Evolutionary conservation across 139 green algal species (phyloP).

Genomic region (Chlamydomonas eustigma): DNA sequence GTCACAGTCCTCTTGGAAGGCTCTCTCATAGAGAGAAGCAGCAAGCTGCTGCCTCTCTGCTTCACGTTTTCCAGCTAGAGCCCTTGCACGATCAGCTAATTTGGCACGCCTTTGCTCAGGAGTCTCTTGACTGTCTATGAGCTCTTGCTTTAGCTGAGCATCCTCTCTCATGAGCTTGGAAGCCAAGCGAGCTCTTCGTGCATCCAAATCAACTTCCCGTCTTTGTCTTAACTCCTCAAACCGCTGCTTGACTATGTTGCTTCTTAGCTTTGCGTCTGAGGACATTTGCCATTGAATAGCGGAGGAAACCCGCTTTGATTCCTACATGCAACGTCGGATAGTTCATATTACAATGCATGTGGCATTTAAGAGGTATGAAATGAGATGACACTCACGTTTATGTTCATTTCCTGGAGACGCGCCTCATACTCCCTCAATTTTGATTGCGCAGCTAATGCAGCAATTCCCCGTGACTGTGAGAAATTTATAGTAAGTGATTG

Average conservation of each 20-base stretch:
- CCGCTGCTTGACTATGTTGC: conserved; percentile 2
- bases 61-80: conserved; percentile 37
- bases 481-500: too few species aligned
- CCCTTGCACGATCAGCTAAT: conserved; percentile 39
- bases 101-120: conserved; percentile 48
- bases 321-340: conserved; percentile 10
- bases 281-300: conserved; percentile 26
- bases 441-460: not conserved
- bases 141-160: conserved; percentile 67
- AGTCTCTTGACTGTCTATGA: conserved; percentile 49
- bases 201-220: conserved; percentile 34
- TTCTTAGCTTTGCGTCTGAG: conserved; percentile 22
- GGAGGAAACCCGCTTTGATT: conserved; percentile 14
- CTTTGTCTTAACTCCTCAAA: conserved; percentile 37
- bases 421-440: conserved; percentile 14
- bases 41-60: conserved; percentile 42
- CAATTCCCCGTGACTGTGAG: not conserved
- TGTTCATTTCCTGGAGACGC: not conserved
- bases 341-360: not conserved
- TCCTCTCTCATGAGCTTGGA: conserved; percentile 77
- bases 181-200: conserved; percentile 30
- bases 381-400: not conserved
- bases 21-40: conserved; percentile 32
- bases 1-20: conserved; percentile 61
- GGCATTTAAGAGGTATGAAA: not conserved